Evolutionary conservation across 371 early-diverging fungal genomes (phyloP).

Genomic region (Synchytrium microbalum): DNA sequence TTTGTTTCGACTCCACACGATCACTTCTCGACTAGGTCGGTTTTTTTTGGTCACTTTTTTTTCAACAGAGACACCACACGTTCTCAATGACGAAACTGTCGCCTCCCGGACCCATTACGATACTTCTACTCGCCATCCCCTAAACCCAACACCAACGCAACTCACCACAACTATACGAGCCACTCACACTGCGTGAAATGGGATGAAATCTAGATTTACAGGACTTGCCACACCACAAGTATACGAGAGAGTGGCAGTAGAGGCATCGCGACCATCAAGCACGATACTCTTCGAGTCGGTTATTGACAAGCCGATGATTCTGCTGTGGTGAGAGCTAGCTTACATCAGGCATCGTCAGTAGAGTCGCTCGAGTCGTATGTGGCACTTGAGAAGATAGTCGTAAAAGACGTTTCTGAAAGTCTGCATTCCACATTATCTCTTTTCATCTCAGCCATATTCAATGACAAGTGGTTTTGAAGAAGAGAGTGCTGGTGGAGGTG

Average conservation of each 20-base stretch:
- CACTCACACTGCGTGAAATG: background rate
- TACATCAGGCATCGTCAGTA: background rate
- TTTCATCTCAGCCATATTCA: background rate
- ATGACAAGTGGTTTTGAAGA: background rate
- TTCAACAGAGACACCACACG: no score
- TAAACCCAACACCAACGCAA: background rate
- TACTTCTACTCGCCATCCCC: background rate
- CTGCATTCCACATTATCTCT: background rate
- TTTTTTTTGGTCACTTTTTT: no score
- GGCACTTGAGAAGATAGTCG: no score
- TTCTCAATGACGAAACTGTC: no score
- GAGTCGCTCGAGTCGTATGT: background rate
- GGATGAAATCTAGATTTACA: background rate
- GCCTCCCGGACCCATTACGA: background rate
- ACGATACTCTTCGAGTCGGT: background rate
- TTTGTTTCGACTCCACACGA: no score
- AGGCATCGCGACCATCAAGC: background rate
- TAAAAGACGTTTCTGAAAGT: no score
- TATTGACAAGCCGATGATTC: background rate
- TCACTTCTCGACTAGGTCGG: no score
- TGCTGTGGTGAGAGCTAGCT: background rate
- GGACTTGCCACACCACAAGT: background rate
- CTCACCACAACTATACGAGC: no score
- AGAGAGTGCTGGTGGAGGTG: background rate
- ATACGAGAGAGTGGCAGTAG: background rate